Base-by-base conservation (phyloP, 176 grass and related monocot genomes). In the Paspalum vaginatum region DNA sequence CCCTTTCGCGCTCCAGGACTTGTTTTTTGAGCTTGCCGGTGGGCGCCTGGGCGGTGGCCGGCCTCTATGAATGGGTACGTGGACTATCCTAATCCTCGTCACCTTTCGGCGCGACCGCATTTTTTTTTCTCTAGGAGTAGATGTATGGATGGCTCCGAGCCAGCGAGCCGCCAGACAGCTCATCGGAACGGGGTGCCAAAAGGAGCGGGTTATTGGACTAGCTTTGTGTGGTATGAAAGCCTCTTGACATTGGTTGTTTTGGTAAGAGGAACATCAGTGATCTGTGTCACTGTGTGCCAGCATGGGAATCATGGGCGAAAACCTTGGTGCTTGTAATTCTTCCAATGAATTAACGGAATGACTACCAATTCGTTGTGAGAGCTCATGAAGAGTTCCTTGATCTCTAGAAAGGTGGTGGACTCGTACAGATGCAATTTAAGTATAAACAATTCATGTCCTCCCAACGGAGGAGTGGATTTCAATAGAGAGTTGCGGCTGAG, bases 91-190 rank as follows among this genome's bases (percentile, higher is more conserved):
- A n/a, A 42, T 24, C 64, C 54, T 52, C 44, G 55, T 53, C 74
- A 52, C 83, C 83, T 85, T 85, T 85, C 83, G 74, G 83, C 83
- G 57, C 41, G 1, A 56, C n/a, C 25, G 1, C 74, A 20, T 9
- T 54, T 63, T 26, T 6, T 26, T 61, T 11, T 49, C 42, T 0
- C 16, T 5, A 37, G 24, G 38, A 24, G 16, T 12, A 4, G n/a
- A 65, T 32, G 49, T 40, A 76, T 56, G 25, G 82, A 49, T 46
- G 72, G 63, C 51, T 69, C 32, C 53, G 11, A 69, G 51, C 61
- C 14, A 13, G 20, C 20, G 11, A 69, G 51, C 61, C 20, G 18
- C 27, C 20, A 44, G 16, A 59, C 82, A 84, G 82, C 51, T 77
- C 73, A 70, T 9, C 64, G 9, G 18, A 40, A 7, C 21, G 10